These are phyloP conservation scores for Chondrus crispus DNA, from an alignment of 23 red algal species.

Conservation along the genomic window DNA sequence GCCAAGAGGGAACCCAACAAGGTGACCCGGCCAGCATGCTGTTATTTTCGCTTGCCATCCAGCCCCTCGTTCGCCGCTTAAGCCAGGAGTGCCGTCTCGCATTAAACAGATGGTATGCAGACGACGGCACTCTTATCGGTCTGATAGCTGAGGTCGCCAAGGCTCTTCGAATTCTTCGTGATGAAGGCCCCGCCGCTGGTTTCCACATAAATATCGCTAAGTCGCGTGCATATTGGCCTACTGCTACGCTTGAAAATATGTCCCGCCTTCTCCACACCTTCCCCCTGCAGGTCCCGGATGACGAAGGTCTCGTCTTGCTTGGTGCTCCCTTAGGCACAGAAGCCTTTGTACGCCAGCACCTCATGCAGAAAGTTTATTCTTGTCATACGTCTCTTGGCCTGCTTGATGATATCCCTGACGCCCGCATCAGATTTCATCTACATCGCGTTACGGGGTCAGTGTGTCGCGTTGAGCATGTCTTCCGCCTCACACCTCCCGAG, in stretches of 20 bases:
- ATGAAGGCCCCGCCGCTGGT: neutral
- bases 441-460: neutral
- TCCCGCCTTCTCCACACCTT: no score
- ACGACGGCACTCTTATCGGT: neutral
- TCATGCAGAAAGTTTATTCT: neutral
- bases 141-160: neutral
- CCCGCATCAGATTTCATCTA: neutral
- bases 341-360: no score
- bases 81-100: no score
- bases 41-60: neutral
- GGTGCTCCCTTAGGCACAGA: no score
- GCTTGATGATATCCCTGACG: neutral
- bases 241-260: no score
- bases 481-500: neutral
- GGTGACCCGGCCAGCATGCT: neutral
- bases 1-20: neutral
- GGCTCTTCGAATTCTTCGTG: neutral
- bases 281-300: no score
- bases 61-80: neutral
- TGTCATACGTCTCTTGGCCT: neutral
- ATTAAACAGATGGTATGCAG: neutral
- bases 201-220: neutral
- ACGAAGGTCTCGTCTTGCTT: no score
- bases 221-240: neutral
- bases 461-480: neutral